These are phyloP conservation scores for Mortierella sp. DNA, from an alignment of 371 early-diverging fungal genomes.

Conservation along the genomic window DNA sequence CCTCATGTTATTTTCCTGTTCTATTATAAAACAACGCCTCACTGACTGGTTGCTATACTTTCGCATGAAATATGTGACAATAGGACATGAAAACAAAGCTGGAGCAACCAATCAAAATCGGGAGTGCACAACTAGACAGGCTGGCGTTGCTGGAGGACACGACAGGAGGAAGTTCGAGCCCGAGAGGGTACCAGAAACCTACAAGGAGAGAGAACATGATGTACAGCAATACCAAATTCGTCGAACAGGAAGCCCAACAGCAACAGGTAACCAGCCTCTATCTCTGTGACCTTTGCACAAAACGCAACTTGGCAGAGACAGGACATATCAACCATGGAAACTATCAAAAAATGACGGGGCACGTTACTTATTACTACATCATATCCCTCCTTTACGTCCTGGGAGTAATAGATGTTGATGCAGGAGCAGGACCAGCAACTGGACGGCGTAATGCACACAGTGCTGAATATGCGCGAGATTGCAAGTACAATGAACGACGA, in stretches of 20 bases:
- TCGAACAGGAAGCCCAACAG: conserved; percentile 58
- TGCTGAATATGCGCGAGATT: conserved; percentile 72
- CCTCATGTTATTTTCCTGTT: background rate
- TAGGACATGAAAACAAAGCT: conserved; percentile 39
- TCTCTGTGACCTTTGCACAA: too few species aligned
- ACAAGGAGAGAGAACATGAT: conserved; percentile 54
- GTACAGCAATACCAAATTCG: conserved; percentile 56
- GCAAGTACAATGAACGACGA: conserved; percentile 74
- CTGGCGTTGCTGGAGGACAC: conserved; percentile 32
- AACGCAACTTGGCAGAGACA: background rate
- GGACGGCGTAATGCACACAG: conserved; percentile 71
- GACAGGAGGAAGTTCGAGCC: conserved; percentile 40
- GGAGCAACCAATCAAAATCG: conserved; percentile 47
- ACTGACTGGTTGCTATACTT: background rate
- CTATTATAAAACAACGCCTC: background rate
- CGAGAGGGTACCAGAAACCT: conserved; percentile 49
- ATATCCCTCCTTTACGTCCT: background rate
- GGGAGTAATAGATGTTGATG: conserved; percentile 61
- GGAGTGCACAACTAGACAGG: conserved; percentile 43
- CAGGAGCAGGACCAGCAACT: conserved; percentile 75
- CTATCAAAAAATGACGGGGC: conserved; percentile 1
- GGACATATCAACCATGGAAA: background rate
- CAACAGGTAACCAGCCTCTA: conserved; percentile 38
- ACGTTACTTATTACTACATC: background rate
- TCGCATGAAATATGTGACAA: background rate